These are phyloP conservation scores for Axilococcus clingmanii DNA, from an alignment of 139 green algal genomes.

Conservation along the genomic window DNA sequence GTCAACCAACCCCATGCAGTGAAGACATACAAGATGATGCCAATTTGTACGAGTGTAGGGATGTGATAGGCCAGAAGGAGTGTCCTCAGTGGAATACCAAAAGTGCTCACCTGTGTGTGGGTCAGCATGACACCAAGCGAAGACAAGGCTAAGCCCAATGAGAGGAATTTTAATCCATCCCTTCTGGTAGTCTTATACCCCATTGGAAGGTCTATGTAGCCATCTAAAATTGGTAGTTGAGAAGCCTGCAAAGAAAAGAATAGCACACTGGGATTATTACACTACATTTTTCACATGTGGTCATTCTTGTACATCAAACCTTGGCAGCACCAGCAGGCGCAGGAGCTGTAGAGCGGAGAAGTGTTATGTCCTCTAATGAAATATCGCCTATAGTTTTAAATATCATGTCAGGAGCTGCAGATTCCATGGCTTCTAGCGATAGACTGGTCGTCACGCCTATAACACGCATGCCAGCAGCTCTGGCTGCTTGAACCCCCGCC, in stretches of 20 bases:
- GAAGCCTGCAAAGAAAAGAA: no score
- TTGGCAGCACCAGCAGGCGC: not conserved
- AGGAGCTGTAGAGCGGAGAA: not conserved
- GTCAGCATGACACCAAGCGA: conserved; percentile 23
- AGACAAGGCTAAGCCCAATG: conserved; percentile 23
- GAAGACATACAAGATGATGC: conserved; percentile 30
- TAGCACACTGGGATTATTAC: no score
- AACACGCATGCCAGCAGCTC: conserved; percentile 43
- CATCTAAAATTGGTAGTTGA: no score
- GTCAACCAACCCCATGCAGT: conserved; percentile 23
- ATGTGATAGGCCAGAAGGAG: conserved; percentile 17
- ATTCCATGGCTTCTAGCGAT: conserved; percentile 16
- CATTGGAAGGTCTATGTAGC: conserved; percentile 26
- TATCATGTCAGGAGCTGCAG: conserved; percentile 30
- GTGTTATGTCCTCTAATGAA: conserved; percentile 11
- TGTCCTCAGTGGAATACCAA: conserved; percentile 11
- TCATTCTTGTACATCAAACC: not conserved
- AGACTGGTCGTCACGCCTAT: conserved; percentile 56
- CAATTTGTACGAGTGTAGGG: conserved; percentile 28
- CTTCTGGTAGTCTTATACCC: conserved; percentile 43
- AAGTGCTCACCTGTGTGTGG: conserved; percentile 30
- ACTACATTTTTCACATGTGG: no score
- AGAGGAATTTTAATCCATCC: conserved; percentile 40
- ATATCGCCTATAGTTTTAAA: conserved; percentile 35
- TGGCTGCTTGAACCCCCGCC: conserved; percentile 52